These are phyloP conservation scores for Helminthosporium solani DNA, from an alignment of 2,329 filamentous ascomycete species.

Conservation along the genomic window DNA sequence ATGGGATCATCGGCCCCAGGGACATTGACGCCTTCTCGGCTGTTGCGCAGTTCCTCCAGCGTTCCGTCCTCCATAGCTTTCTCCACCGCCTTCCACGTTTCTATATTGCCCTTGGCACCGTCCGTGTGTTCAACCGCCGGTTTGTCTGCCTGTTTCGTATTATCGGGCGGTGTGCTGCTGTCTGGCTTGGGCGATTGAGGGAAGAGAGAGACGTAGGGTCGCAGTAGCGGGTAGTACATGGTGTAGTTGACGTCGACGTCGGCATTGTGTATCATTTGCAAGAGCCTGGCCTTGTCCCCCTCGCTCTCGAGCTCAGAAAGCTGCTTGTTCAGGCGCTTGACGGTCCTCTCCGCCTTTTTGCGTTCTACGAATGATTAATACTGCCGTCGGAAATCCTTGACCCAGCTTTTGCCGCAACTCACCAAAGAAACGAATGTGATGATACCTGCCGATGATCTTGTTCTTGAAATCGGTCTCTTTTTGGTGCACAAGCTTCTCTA, in stretches of 20 bases:
- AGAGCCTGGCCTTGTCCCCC: slow-evolving; percentile 53
- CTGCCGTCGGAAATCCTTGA: neutral
- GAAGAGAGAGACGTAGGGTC: slow-evolving; percentile 66
- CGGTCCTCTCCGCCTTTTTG: slow-evolving; percentile 68
- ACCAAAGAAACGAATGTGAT: slow-evolving; percentile 86
- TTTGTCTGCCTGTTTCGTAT: slow-evolving; percentile 28
- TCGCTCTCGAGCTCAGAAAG: slow-evolving; percentile 53
- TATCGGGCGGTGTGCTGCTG: slow-evolving; percentile 25
- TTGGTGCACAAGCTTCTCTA: slow-evolving; percentile 42
- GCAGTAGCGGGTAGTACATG: slow-evolving; percentile 68
- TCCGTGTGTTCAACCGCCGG: slow-evolving; percentile 37
- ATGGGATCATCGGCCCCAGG: slow-evolving; percentile 25
- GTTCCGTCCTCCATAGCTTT: slow-evolving; percentile 61
- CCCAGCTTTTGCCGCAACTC: slow-evolving; percentile 29
- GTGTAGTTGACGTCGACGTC: slow-evolving; percentile 77
- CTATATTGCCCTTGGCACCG: slow-evolving; percentile 51
- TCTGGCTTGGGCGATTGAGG: slow-evolving; percentile 29
- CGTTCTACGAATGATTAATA: slow-evolving; percentile 55
- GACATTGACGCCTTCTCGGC: slow-evolving; percentile 36
- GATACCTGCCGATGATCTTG: slow-evolving; percentile 75
- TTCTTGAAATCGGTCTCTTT: slow-evolving; percentile 62
- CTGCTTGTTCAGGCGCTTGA: slow-evolving; percentile 64
- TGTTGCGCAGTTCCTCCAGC: slow-evolving; percentile 59
- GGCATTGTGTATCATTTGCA: slow-evolving; percentile 63
- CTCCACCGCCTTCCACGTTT: slow-evolving; percentile 70